Base-by-base conservation (phyloP, 2,329 filamentous ascomycete species). In the Cercospora citrullina region DNA sequence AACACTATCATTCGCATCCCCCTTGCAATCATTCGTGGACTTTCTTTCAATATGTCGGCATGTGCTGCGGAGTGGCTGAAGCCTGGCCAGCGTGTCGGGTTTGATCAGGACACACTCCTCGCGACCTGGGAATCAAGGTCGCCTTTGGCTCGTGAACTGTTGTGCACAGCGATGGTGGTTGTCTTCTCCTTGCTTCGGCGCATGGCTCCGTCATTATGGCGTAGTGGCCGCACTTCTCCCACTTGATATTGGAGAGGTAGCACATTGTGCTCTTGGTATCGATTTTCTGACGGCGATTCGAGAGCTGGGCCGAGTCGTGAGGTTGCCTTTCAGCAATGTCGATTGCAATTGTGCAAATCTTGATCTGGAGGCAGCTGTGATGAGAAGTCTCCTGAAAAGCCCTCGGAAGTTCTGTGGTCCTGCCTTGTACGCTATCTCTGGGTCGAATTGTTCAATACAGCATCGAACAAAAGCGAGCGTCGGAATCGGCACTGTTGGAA, bases 171-270 rank as follows among this genome's bases (percentile, higher is more conserved):
- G 69, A 36, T 21, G 66, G 65, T n/a, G 71, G 71, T 18, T 64
- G 65, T 28, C 71, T 62, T 58, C 66, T 65, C 55, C 59, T 62
- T 16, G 71, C 71, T 5, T 67, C 60, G 16, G 36, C 18, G 55
- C 71, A 72, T 16, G 66, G 64, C 42, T 72, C 71, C 0, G 69
- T 68, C 18, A 71, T 59, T 5, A 70, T 68, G 4, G 64, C 65
- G 51, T 68, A 71, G 57, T 72, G 71, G 48, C 71, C 71, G 33
- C 71, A 72, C 28, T 66, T 65, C 55, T 71, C 67, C 68, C 69
- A 72, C 21, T 67, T 67, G 48, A 72, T 55, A 26, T 68, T 66
- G 62, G 64, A 68, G 16, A 68, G 66, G 31, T 65, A 71, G 53
- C 68, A 70, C 70, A 72, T 68, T 58, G 23, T 55, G 16, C 18